Evolutionary conservation across 202 grass and related monocot genomes (phyloP).

Genomic region (Panicum virgatum): DNA sequence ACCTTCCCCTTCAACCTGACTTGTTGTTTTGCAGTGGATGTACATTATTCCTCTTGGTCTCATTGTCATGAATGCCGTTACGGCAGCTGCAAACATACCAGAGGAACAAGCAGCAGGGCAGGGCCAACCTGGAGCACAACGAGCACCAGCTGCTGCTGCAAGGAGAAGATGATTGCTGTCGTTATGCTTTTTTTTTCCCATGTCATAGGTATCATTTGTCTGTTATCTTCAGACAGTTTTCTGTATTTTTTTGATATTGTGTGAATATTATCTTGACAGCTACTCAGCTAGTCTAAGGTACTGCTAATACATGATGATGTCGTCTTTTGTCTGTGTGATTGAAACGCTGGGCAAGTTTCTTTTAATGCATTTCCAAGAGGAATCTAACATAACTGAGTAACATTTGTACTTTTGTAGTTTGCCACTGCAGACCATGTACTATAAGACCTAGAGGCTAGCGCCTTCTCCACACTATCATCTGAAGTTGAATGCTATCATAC

Average conservation of each 20-base stretch:
- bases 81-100: slow-evolving; percentile 82
- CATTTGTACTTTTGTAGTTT: neutral
- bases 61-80: slow-evolving; percentile 92
- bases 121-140: slow-evolving; percentile 60
- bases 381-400: neutral
- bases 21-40: slow-evolving; percentile 87
- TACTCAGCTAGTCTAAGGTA: neutral
- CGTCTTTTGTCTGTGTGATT: neutral
- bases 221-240: neutral
- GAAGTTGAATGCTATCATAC: neutral
- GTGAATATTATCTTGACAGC: neutral
- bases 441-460: neutral
- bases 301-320: neutral
- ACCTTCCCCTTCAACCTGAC: slow-evolving; percentile 3
- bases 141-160: slow-evolving; percentile 61
- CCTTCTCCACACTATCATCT: neutral
- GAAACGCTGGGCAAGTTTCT: neutral
- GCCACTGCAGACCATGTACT: neutral
- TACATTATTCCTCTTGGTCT: slow-evolving; percentile 92
- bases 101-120: slow-evolving; percentile 67
- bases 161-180: slow-evolving; percentile 83
- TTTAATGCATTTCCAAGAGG: neutral
- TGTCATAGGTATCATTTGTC: slow-evolving; percentile 19
- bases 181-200: neutral
- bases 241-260: neutral